phyloP scores from a whole-genome alignment of 2,329 filamentous ascomycete genomes.

The Diaporthe citriasiana region DNA sequence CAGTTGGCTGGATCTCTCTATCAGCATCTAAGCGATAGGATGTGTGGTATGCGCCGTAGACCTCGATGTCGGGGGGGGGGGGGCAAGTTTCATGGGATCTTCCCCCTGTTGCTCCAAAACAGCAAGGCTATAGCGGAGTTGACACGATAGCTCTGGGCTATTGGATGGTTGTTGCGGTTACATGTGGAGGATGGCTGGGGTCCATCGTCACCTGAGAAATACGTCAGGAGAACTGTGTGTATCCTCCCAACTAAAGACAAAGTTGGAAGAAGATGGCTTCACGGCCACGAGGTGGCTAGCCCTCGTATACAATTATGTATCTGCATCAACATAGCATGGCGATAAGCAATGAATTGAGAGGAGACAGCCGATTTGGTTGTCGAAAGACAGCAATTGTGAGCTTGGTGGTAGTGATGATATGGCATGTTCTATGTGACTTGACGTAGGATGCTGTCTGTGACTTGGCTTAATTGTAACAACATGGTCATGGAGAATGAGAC shows the following conservation, averaged over 20 bases:
- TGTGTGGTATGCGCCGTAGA: background rate
- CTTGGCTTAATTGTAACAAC: no score
- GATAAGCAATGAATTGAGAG: constrained; percentile 25
- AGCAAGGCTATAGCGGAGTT: background rate
- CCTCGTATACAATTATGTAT: constrained; percentile 29
- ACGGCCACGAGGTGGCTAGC: constrained; percentile 4
- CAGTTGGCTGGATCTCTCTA: constrained; percentile 18
- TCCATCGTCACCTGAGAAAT: constrained; percentile 14
- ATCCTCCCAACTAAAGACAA: background rate
- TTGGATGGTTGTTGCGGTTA: background rate
- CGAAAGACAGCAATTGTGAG: constrained; percentile 3
- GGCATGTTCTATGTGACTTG: background rate
- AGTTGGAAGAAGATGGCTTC: constrained; percentile 1
- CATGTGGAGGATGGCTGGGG: background rate
- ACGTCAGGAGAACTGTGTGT: background rate
- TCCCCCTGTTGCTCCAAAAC: background rate
- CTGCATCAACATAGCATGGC: constrained; percentile 35
- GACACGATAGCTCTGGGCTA: background rate
- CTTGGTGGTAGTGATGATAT: background rate
- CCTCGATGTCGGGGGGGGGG: background rate
- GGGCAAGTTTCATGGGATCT: no score
- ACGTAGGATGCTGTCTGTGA: background rate
- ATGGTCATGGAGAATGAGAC: background rate
- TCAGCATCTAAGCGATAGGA: constrained; percentile 1
- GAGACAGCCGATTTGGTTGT: constrained; percentile 28